Evolutionary conservation across 805 yeast species (phyloP).

Genomic region (Metschnikowia amazonensis): DNA sequence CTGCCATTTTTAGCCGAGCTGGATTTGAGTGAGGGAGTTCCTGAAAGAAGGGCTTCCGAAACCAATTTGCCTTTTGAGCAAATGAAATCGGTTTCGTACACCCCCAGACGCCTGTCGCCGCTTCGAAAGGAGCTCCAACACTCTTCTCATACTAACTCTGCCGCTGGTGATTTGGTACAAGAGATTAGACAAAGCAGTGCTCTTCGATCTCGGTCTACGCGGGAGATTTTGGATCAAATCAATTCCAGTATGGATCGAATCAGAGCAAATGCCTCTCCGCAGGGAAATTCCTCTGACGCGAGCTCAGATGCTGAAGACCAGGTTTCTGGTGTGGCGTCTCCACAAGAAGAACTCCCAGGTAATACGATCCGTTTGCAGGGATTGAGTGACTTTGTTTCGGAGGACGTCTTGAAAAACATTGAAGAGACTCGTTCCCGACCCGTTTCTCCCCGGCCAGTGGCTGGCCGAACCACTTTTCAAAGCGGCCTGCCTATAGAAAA

Average conservation of each 20-base stretch:
- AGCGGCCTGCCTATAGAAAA: not conserved
- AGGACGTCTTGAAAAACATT: not conserved
- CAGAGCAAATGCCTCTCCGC: not conserved
- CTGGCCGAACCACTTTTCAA: not conserved
- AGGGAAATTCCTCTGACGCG: not conserved
- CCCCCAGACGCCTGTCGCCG: slow-evolving; percentile 17
- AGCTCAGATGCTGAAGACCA: not conserved
- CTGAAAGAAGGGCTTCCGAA: not conserved
- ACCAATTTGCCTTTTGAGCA: not conserved
- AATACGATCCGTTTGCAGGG: not conserved
- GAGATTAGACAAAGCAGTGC: slow-evolving; percentile 15
- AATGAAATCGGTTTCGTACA: not conserved
- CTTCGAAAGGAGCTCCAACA: slow-evolving; percentile 11
- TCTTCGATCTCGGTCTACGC: slow-evolving; percentile 11
- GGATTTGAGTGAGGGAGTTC: not conserved
- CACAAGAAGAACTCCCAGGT: not conserved
- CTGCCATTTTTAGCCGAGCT: not conserved
- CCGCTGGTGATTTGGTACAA: slow-evolving; percentile 9
- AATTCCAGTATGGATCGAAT: slow-evolving; percentile 21
- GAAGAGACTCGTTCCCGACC: not conserved
- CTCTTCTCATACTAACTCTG: slow-evolving; percentile 6
- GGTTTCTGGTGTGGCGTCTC: not conserved
- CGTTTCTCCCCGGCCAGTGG: not conserved
- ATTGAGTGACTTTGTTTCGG: slow-evolving; percentile 1
- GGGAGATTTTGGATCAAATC: slow-evolving; percentile 25